phyloP scores from a whole-genome alignment of 257 asterid species.

The Jaltomata sinuosa region DNA sequence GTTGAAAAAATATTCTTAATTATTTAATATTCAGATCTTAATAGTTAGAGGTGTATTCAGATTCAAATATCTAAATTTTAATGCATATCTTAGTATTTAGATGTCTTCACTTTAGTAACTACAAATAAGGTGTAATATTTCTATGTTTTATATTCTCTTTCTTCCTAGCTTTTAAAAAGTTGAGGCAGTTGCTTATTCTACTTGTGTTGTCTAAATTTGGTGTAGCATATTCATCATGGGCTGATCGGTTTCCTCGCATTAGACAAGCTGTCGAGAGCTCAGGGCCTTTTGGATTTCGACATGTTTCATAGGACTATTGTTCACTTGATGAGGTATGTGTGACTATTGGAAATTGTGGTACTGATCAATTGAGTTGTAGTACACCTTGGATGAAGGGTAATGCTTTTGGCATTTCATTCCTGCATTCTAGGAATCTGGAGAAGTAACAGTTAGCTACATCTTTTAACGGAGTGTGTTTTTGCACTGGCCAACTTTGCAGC shows the following conservation, averaged over 20 bases:
- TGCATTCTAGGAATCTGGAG: neutral
- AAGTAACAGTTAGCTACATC: neutral
- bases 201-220: neutral
- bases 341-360: neutral
- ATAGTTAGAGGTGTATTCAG: neutral
- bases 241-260: constrained; percentile 51
- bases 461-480: neutral
- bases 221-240: constrained; percentile 69
- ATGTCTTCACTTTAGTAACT: neutral
- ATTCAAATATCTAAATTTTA: neutral
- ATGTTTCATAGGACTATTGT: neutral
- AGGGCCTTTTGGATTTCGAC: neutral
- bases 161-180: neutral
- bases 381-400: neutral
- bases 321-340: neutral
- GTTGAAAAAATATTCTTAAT: neutral
- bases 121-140: neutral
- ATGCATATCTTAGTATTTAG: neutral
- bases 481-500: neutral
- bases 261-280: constrained; percentile 41
- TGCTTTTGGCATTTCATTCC: neutral
- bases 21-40: neutral
- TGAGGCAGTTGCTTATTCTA: neutral
- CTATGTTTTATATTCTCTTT: neutral
- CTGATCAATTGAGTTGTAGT: neutral